Percentiles rank a stretch among this genome's conserved stretches.
These are phyloP conservation scores for Gastrolobium bilobum DNA, from an alignment of 306 rosid species.

Conservation along the genomic window DNA sequence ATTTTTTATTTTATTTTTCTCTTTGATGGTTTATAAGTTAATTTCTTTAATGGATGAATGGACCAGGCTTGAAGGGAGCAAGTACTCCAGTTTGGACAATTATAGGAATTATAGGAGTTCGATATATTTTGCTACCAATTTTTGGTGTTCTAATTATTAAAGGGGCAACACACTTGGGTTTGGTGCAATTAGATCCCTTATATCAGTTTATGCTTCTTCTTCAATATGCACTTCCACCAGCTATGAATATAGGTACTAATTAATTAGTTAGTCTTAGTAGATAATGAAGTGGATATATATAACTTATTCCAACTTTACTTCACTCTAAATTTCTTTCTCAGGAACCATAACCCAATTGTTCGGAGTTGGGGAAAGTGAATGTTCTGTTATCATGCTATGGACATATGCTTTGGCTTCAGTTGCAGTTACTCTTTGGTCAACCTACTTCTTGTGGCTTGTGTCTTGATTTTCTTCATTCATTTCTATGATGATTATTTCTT, in stretches of 20 bases:
- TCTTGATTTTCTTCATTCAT: slow-evolving; percentile 37
- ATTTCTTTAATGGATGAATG: slow-evolving; percentile 26
- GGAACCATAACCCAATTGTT: slow-evolving; percentile 82
- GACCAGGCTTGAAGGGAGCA: slow-evolving; percentile 73
- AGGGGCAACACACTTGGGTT: slow-evolving; percentile 68
- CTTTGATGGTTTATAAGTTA: not conserved
- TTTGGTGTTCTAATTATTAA: slow-evolving; percentile 64
- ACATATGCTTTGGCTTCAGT: slow-evolving; percentile 72
- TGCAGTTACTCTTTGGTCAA: slow-evolving; percentile 83
- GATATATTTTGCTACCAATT: slow-evolving; percentile 71
- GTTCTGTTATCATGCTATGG: slow-evolving; percentile 78
- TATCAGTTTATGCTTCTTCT: slow-evolving; percentile 84
- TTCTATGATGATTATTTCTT: not conserved
- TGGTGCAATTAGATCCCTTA: slow-evolving; percentile 72
- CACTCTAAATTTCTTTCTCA: slow-evolving; percentile 15
- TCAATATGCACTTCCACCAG: slow-evolving; percentile 87
- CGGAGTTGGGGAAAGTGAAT: slow-evolving; percentile 81
- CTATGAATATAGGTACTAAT: slow-evolving; percentile 73
- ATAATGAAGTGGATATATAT: not conserved
- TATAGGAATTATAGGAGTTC: slow-evolving; percentile 62
- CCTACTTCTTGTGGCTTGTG: slow-evolving; percentile 78
- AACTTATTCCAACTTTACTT: not conserved
- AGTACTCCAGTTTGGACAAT: slow-evolving; percentile 55
- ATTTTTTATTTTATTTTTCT: not conserved
- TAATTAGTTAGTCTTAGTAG: too few species aligned